Evolutionary conservation across 495 filamentous ascomycete species (phyloP), one percentile per base, ranked within the genome.

Genomic region (Trichoderma orchidacearum): DNA sequence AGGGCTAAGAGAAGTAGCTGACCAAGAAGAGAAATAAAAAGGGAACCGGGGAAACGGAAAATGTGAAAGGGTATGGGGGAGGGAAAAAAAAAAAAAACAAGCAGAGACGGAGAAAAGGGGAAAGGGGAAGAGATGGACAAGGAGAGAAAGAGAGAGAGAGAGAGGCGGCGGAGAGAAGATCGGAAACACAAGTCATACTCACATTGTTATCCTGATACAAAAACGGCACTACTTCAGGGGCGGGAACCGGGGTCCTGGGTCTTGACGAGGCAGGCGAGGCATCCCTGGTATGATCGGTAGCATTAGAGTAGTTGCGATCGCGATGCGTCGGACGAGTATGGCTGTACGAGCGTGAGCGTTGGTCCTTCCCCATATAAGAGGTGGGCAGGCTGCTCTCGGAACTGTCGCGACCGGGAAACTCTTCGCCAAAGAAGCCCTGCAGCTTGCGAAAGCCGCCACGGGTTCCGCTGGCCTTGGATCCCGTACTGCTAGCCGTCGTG

Each of bases 161-260:
- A 25, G 21, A 25, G 21, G 41, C 53, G 58, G 50, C 27, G 56
- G 59, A 53, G 60, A 48, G 45, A 57, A 61, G 36, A 54, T 36
- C 61, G 17, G 32, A 48, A 45, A 30, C 28, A 56, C 55, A 48
- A 53, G 50, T 25, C 28, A 8, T 45, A 70, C 82, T 72, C 68
- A 87, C 85, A 67, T 90, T 83, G 60, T 78, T 82, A 65, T 93
- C 89, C 70, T 98, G 93, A 69, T 91, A 97, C 45, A 94, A 73
- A 81, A 95, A 98, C 12, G 93, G 93, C 23, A 92, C 91, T 52
- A 98, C 89, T 64, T 97, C 93, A 64, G 87, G 91, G 13, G 91
- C 90, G 31, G 90, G 89, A 36, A 89, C 74, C n/a, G 92, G 88
- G 18, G 84, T 92, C 41, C 86, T 78, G 55, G 91, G 87, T 54